A percentile compares a stretch with the other conserved stretches of the same genome.
Evolutionary conservation across 306 rosid species (phyloP).

Genomic region (Styphnolobium japonicum): DNA sequence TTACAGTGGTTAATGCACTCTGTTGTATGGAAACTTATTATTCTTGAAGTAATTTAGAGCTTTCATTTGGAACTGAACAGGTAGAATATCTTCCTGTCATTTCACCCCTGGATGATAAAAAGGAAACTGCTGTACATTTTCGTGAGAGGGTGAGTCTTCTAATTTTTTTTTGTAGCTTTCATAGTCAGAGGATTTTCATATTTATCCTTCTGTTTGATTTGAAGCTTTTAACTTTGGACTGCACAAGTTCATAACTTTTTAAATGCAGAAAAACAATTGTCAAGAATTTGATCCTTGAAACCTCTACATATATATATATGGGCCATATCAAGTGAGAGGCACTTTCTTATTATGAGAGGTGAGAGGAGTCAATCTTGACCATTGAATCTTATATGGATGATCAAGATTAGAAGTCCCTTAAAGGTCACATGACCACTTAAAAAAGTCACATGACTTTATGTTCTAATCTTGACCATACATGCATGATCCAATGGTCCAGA

Average conservation of each 20-base stretch:
- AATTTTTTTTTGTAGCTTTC: conserved; percentile 4
- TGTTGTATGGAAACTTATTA: conserved; percentile 1
- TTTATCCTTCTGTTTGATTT: conserved; percentile 2
- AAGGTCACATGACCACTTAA: no score
- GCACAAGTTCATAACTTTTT: not conserved
- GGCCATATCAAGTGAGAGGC: no score
- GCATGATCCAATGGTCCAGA: no score
- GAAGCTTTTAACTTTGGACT: not conserved
- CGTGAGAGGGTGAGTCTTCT: conserved; percentile 71
- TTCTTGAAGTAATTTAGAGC: conserved; percentile 9
- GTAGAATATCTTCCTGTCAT: conserved; percentile 94
- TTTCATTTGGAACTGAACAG: conserved; percentile 48
- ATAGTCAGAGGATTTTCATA: not conserved
- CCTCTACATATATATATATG: not conserved
- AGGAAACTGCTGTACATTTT: conserved; percentile 72
- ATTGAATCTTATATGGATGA: no score
- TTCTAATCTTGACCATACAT: no score
- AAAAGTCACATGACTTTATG: no score
- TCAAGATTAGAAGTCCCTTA: no score
- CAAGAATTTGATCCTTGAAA: not conserved
- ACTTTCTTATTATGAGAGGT: no score
- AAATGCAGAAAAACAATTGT: not conserved
- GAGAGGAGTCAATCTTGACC: no score
- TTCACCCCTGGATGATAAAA: conserved; percentile 58
- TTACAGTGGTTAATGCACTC: not conserved